A percentile compares a stretch with the other conserved stretches of the same genome.
phyloP scores from a whole-genome alignment of 2,329 filamentous ascomycete species.

The Leptosphaerulina australis region DNA sequence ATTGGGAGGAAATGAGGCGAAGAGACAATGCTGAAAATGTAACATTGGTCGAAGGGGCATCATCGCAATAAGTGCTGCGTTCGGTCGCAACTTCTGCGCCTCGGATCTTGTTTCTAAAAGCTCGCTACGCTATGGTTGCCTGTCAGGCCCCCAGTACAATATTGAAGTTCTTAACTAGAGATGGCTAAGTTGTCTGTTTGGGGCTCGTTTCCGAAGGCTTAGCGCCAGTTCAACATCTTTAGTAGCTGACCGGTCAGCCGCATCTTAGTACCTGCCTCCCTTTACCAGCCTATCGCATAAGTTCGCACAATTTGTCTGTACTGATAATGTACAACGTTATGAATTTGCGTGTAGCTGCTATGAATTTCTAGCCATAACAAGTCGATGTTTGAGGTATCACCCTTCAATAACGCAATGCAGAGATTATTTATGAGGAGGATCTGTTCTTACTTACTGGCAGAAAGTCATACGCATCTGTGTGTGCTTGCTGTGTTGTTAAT shows the following conservation, averaged over 20 bases:
- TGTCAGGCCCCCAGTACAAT: conserved; percentile 18
- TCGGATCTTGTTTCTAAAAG: conserved; percentile 2
- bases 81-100: conserved; percentile 6
- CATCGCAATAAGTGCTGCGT: conserved; percentile 4
- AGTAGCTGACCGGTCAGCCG: conserved; percentile 18
- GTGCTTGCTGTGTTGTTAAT: too few species aligned
- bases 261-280: conserved; percentile 3
- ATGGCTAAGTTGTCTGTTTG: conserved; percentile 3
- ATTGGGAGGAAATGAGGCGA: neutral
- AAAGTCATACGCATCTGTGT: too few species aligned
- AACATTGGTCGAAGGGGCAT: neutral
- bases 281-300: conserved; percentile 11
- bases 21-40: neutral
- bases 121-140: conserved; percentile 12
- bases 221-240: conserved; percentile 11
- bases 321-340: too few species aligned
- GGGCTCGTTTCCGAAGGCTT: conserved; percentile 5
- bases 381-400: too few species aligned
- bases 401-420: too few species aligned
- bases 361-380: too few species aligned
- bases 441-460: too few species aligned
- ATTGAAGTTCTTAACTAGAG: conserved; percentile 10
- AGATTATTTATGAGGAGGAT: too few species aligned
- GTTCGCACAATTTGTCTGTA: too few species aligned
- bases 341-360: too few species aligned